phyloP scores from a whole-genome alignment of 2,329 filamentous ascomycete species.

The Teratosphaeria gauchensis region DNA sequence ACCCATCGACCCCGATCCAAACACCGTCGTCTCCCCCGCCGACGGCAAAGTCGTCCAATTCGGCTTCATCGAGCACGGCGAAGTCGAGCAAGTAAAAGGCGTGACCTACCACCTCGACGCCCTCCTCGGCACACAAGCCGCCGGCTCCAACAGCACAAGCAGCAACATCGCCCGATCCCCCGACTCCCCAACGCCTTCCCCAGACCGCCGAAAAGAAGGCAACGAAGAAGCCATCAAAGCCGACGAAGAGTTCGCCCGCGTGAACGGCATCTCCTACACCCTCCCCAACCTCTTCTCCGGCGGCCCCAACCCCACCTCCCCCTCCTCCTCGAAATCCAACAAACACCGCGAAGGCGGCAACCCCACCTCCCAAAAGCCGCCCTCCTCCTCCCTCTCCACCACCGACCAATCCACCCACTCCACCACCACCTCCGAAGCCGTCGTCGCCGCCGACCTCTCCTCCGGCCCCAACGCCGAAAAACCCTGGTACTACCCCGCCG shows the following conservation, averaged over 20 bases:
- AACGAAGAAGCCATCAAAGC: conserved; percentile 59
- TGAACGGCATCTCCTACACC: conserved; percentile 94
- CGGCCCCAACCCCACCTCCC: background rate
- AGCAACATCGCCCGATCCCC: conserved; percentile 12
- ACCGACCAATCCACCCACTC: conserved; percentile 62
- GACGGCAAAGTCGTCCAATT: conserved; percentile 90
- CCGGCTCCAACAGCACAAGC: conserved; percentile 29
- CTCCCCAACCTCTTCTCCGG: conserved; percentile 81
- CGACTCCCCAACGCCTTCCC: conserved; percentile 30
- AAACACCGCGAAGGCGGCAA: conserved; percentile 27
- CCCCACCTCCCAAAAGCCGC: conserved; percentile 14
- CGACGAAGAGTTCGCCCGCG: conserved; percentile 83
- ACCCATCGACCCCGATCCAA: conserved; percentile 70
- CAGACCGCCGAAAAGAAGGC: conserved; percentile 26
- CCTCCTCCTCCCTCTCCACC: conserved; percentile 24
- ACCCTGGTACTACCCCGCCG: conserved; percentile 37
- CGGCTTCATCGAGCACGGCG: conserved; percentile 80
- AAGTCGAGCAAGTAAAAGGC: conserved; percentile 97
- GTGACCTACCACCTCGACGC: conserved; percentile 97
- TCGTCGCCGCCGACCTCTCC: conserved; percentile 76
- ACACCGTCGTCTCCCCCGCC: conserved; percentile 75
- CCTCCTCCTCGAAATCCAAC: background rate
- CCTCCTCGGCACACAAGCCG: conserved; percentile 54
- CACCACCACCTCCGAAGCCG: conserved; percentile 63
- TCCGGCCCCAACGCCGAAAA: conserved; percentile 48